A percentile compares a stretch with the other conserved stretches of the same genome.
These are phyloP conservation scores for Paramecium octaurelia DNA, from an alignment of 73 alveolate genomes.

Conservation along the genomic window DNA sequence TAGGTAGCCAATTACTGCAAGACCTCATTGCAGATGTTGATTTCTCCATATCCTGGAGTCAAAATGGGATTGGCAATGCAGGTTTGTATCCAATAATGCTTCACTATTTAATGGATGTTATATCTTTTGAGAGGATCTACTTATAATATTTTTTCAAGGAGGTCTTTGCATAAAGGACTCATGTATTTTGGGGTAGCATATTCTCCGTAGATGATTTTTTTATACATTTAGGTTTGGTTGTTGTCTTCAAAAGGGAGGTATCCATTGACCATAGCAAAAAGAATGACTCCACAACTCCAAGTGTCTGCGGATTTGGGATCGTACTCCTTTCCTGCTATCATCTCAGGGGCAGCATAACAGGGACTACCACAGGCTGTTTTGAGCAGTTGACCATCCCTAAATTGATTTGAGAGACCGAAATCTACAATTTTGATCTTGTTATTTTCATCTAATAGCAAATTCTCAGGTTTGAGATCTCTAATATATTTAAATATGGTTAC, in stretches of 20 bases:
- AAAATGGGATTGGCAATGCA: constrained; percentile 17
- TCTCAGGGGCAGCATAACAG: constrained; percentile 79
- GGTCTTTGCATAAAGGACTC: constrained; percentile 68
- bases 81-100: constrained; percentile 85
- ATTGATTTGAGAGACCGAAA: constrained; percentile 67
- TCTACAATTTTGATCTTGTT: constrained; percentile 67
- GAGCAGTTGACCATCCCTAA: constrained; percentile 57
- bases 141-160: constrained; percentile 79
- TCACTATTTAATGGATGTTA: constrained; percentile 81
- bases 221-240: constrained; percentile 61
- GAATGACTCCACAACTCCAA: constrained; percentile 74
- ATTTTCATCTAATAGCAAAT: constrained; percentile 64
- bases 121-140: constrained; percentile 88
- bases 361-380: constrained; percentile 75
- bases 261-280: constrained; percentile 68
- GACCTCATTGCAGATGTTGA: not conserved
- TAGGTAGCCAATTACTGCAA: constrained; percentile 61
- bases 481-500: not conserved
- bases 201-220: constrained; percentile 68
- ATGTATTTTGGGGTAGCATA: constrained; percentile 62
- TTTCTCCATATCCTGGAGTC: constrained; percentile 36
- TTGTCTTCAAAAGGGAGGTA: constrained; percentile 60
- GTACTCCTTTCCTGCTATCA: constrained; percentile 71
- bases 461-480: constrained; percentile 74
- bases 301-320: constrained; percentile 65